Conservation (phyloP, 2,329 filamentous ascomycete species). For the Colletotrichum kahawae region DNA sequence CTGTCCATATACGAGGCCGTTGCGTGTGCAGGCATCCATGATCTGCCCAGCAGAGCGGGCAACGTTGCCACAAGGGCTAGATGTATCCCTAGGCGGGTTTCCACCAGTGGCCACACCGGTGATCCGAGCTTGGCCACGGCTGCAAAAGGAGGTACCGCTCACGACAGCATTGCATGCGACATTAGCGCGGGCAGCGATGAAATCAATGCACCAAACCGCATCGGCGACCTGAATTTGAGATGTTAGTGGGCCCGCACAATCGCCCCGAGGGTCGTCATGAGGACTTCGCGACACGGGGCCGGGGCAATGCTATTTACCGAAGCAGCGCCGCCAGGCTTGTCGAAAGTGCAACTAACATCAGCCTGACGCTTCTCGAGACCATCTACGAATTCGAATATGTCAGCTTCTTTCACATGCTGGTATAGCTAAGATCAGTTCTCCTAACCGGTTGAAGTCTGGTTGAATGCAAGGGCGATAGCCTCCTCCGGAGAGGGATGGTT, state of each 20-base stretch:
- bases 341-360: neutral
- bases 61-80: conserved; percentile 5
- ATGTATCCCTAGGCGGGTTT: neutral
- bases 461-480: conserved; percentile 10
- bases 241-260: neutral
- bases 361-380: conserved; percentile 8
- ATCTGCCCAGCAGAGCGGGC: conserved; percentile 6
- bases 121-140: conserved; percentile 5
- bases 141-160: conserved; percentile 8
- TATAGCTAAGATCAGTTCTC: no score
- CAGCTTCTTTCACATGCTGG: neutral
- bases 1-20: neutral
- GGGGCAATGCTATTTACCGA: neutral
- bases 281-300: neutral
- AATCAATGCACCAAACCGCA: conserved; percentile 14
- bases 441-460: conserved; percentile 1
- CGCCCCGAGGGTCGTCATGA: neutral
- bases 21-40: conserved; percentile 9
- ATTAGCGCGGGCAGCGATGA: conserved; percentile 10
- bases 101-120: neutral
- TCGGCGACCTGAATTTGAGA: neutral
- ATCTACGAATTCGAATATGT: neutral
- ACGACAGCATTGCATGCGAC: conserved; percentile 4
- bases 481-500: conserved; percentile 8
- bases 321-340: neutral